Percentiles rank a stretch among this genome's conserved stretches.
phyloP scores from a whole-genome alignment of 371 early-diverging fungal species.

The Apophysomyces ossiformis region DNA sequence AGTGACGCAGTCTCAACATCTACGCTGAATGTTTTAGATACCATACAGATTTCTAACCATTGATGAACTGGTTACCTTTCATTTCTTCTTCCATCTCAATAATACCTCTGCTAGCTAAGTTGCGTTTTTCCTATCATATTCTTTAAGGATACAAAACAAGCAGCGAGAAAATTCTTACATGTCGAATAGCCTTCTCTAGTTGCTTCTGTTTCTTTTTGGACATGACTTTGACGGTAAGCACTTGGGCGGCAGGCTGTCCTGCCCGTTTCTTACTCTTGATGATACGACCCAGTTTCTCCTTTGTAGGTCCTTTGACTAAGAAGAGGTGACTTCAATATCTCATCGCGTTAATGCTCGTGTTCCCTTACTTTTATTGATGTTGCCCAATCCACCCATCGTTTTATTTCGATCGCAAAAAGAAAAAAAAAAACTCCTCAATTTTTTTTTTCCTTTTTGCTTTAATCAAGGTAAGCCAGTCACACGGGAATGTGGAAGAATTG shows the following conservation, averaged over 20 bases:
- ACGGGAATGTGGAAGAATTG: too few relatives aligned
- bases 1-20: constrained; percentile 32
- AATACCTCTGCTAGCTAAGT: constrained; percentile 38
- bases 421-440: neutral
- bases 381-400: neutral
- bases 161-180: constrained; percentile 29
- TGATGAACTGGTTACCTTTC: constrained; percentile 30
- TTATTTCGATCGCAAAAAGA: neutral
- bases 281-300: constrained; percentile 6
- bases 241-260: neutral
- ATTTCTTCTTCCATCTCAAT: constrained; percentile 51
- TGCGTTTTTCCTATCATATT: constrained; percentile 37
- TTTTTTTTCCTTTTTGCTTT: constrained; percentile 11
- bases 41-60: neutral
- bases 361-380: neutral
- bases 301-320: constrained; percentile 16
- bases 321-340: neutral
- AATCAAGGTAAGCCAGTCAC: neutral
- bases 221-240: constrained; percentile 21
- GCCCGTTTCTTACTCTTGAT: neutral
- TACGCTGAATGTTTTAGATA: constrained; percentile 4
- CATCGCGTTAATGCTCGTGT: neutral
- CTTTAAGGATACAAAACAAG: neutral
- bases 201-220: constrained; percentile 55
- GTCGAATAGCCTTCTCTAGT: constrained; percentile 36